Evolutionary conservation across 1,139 yeast genomes (phyloP).

Genomic region (Pichia sp.): DNA sequence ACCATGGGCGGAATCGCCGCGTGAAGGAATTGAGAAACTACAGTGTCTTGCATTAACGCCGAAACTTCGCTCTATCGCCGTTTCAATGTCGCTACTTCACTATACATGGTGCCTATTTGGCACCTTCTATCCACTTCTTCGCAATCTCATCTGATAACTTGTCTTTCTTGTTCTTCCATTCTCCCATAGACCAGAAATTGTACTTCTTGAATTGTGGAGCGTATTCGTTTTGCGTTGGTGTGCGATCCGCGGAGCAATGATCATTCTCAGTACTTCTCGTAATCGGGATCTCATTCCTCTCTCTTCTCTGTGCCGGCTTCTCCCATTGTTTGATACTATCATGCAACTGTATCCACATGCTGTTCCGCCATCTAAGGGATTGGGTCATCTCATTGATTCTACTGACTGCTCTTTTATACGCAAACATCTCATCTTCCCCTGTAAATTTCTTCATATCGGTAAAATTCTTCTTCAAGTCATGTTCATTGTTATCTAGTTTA

Average conservation of each 20-base stretch:
- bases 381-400: constrained; percentile 63
- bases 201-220: constrained; percentile 44
- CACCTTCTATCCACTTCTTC: constrained; percentile 40
- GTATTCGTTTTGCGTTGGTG: constrained; percentile 8
- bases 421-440: constrained; percentile 74
- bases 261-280: no score
- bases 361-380: constrained; percentile 45
- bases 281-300: background rate
- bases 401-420: constrained; percentile 65
- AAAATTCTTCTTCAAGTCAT: constrained; percentile 30
- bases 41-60: no score
- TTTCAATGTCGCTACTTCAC: no score
- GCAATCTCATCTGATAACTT: constrained; percentile 48
- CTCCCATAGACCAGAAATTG: constrained; percentile 65
- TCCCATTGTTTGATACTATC: constrained; percentile 59
- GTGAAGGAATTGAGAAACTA: no score
- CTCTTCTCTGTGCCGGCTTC: constrained; percentile 1
- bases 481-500: constrained; percentile 13
- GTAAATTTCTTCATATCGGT: constrained; percentile 53
- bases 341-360: constrained; percentile 52
- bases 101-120: no score
- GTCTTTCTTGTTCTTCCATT: constrained; percentile 47
- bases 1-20: no score
- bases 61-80: no score
- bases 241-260: background rate